Base-by-base conservation (phyloP, 305 asterid species). In the Fraxinus latifolia region DNA sequence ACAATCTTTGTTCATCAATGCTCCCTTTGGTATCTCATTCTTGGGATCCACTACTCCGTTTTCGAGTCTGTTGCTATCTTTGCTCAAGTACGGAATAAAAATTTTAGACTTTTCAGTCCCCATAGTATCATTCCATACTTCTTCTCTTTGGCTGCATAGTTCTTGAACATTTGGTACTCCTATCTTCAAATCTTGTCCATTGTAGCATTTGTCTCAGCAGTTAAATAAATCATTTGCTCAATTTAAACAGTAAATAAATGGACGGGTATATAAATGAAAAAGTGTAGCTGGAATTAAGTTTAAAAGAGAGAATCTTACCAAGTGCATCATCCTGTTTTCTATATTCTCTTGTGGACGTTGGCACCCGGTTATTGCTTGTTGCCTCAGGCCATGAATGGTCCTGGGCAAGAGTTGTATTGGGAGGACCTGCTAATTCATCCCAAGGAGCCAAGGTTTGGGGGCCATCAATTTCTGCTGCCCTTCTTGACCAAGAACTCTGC, bases 401-500 rank as follows among this genome's bases (percentile, higher is more conserved):
- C 82, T 81, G 87, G 73, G 91, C 90, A 85, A 89, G 82, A 42
- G 92, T 87, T 77, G 87, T 84, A 77, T 83, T 87, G 74, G 87
- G 84, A 32, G 89, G 89, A 37, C 87, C 86, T 27, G 85, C 80
- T 60, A 74, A 83, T 79, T 86, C 87, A 80, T 86, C 85, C 87
- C 88, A 86, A 33, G 87, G 87, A 39, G 87, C 79, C 83, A 83
- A 75, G 44, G 84, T 80, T 76, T 80, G 90, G 36, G 87, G 85
- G 83, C 91, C 82, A 50, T 87, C 89, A 29, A 86, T 86, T 84
- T 89, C 92, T 33, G 85, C 39, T 4, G 86, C 87, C 81, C 87
- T 83, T 78, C 84, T 89, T 39, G 91, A 85, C 89, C 91, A 89
- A 60, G 90, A 87, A 87, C 88, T 84, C 92, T 84, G 86, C 55